Base-by-base conservation (phyloP, 352 stramenopile genomes). In the Pythium aquatile region DNA sequence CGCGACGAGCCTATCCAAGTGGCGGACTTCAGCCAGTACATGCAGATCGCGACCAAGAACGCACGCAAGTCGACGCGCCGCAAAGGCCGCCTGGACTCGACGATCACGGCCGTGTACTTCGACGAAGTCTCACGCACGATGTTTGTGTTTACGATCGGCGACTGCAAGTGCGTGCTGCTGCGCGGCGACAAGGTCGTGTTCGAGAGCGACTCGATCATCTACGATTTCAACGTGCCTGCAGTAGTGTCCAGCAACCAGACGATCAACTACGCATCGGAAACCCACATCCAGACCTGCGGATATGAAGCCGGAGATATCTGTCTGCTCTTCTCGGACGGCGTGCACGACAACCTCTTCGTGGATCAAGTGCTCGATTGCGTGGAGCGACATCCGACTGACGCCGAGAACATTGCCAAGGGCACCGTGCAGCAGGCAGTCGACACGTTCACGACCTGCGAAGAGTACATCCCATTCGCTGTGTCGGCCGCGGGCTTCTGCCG, bases 191-290 rank as follows among this genome's bases (percentile, higher is more conserved):
- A 68, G 49, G 75, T 96, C 54, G 76, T 94, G 53, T 96, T 94
- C 54, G 87, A 96, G 65, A 94, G 85, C 63, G 87, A 96, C 69
- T 93, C 87, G 20, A 92, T 94, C 59, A 90, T 96, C 62, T 96
- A 96, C 78, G 87, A 94, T 68, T 96, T 96, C 73, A 96, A 96
- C 65, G 87, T 96, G 20, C 87, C 87, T 0, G 87, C 87, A 0
- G 87, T 96, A 35, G 87, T 96, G 8, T 93, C 83, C 16, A 96
- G 80, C 65, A 91, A 94, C 68, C 79, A 93, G 62, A 66, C 83
- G 6, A 93, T 94, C 60, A 93, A 94, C 71, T 96, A 94, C 61
- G 63, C 70, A 1, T 75, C 74, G 17, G 79, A 89, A 13, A 75
- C 93, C 47, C 70, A 89, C 61, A 78, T 96, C 49, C 82, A 96